Evolutionary conservation across 306 rosid genomes (phyloP), one percentile per base, ranked within the genome.

Genomic region (Vicia villosa): DNA sequence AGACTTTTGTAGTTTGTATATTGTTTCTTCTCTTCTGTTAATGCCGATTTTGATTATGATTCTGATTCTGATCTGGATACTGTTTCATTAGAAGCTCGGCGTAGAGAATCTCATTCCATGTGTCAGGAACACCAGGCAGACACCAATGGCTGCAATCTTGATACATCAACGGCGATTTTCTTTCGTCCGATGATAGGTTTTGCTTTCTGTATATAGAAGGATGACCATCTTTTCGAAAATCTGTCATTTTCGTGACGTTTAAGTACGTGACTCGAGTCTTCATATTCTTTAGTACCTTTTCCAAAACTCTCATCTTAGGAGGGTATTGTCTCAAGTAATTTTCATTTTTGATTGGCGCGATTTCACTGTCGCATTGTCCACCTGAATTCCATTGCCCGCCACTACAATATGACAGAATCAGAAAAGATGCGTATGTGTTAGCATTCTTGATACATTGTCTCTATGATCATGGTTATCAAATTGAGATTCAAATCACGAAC

Each of bases 121-220:
- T 47, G 54, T 93, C 98, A 5, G 98, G 98, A 66, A 93, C 96
- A 13, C 98, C 98, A 0, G 98, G 98, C 46, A 93, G 96, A 76
- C 98, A 93, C 98, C 98, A 93, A 66, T 93, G 98, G 65, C 98
- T 93, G 79, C 98, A 93, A 20, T 93, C 98, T 45, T 93, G 98
- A 76, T 28, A 86, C 38, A 59, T 79, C 67, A 79, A 59, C 0
- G 97, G 94, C 0, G 87, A 81, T 72, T 37, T 83, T 34, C 82
- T 81, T 77, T 93, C 98, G 24, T 77, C 87, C 3, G 71, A 26
- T 3, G 96, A 65, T 9, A 79, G 42, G 34, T 47, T 81, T 55
- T 75, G 86, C 87, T 88, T 88, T 75, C 97, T 79, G 68, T 88
- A 90, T 37, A 88, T 75, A 2, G 98, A 93, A 0, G 98, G 98